Evolutionary conservation across 495 filamentous ascomycete species (phyloP).

Genomic region (Talaromyces wortmannii): DNA sequence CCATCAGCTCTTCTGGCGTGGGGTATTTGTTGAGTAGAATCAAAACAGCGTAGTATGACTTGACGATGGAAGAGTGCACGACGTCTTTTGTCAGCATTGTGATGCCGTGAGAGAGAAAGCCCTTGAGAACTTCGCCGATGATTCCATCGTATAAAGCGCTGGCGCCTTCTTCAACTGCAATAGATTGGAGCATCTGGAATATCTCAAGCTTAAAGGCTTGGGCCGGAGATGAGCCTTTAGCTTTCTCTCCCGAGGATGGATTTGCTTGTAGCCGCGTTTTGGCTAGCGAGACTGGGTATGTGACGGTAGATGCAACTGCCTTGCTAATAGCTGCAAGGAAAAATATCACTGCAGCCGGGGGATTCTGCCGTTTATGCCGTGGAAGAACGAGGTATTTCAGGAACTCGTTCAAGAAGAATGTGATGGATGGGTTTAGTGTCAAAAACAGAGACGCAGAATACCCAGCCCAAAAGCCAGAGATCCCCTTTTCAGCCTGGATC

Average conservation of each 20-base stretch:
- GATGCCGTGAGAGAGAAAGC: constrained; percentile 79
- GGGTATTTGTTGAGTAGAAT: constrained; percentile 34
- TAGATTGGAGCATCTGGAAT: constrained; percentile 53
- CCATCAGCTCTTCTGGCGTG: constrained; percentile 33
- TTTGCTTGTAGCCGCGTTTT: constrained; percentile 67
- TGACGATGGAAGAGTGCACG: constrained; percentile 69
- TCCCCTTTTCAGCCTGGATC: constrained; percentile 65
- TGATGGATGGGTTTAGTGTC: constrained; percentile 81
- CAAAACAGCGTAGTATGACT: constrained; percentile 51
- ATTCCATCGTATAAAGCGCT: constrained; percentile 72
- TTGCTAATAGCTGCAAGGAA: constrained; percentile 78
- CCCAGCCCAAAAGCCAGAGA: constrained; percentile 82
- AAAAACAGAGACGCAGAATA: constrained; percentile 76
- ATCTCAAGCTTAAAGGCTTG: background rate
- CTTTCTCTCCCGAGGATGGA: constrained; percentile 12
- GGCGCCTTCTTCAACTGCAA: constrained; percentile 61
- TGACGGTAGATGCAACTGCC: constrained; percentile 68
- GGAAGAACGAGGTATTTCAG: constrained; percentile 55
- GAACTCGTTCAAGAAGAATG: constrained; percentile 73
- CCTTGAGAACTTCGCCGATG: constrained; percentile 69
- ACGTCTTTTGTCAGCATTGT: constrained; percentile 87
- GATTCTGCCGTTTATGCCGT: constrained; percentile 40
- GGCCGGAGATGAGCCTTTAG: background rate
- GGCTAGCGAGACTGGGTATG: constrained; percentile 81
- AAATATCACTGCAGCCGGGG: constrained; percentile 51